These are phyloP conservation scores for Veloboletus limbatus DNA, from an alignment of 1,284 basidiomycete genomes.

Conservation along the genomic window DNA sequence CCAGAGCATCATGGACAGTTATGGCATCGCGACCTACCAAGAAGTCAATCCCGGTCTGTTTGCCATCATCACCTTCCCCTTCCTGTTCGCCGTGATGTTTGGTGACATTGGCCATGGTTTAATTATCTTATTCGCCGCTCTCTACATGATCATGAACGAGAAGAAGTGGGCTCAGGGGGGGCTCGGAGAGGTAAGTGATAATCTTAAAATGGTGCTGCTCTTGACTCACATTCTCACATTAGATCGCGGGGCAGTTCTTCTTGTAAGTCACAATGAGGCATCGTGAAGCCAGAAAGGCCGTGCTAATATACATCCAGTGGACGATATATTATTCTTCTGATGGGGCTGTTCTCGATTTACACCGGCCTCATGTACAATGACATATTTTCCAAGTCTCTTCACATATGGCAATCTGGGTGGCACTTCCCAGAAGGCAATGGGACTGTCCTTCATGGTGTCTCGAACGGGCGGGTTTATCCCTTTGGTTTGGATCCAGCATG, in stretches of 20 bases:
- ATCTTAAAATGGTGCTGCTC: neutral
- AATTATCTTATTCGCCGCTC: constrained; percentile 76
- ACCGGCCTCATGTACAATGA: constrained; percentile 99
- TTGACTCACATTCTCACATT: constrained; percentile 20
- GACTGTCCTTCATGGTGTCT: constrained; percentile 47
- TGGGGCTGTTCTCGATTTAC: constrained; percentile 95
- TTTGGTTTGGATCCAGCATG: constrained; percentile 96
- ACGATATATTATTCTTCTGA: constrained; percentile 97
- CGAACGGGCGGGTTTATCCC: constrained; percentile 76
- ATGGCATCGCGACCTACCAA: constrained; percentile 93
- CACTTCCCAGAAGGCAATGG: constrained; percentile 58
- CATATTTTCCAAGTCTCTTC: constrained; percentile 92
- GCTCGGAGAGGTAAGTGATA: constrained; percentile 68
- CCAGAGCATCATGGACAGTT: constrained; percentile 98
- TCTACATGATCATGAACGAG: constrained; percentile 87
- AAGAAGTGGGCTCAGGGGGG: constrained; percentile 73
- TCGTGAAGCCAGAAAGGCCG: neutral
- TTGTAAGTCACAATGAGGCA: constrained; percentile 57
- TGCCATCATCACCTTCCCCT: constrained; percentile 94
- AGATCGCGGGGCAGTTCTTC: constrained; percentile 92
- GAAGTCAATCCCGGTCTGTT: constrained; percentile 98
- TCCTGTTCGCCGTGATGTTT: constrained; percentile 99
- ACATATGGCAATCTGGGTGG: constrained; percentile 91
- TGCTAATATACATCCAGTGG: constrained; percentile 53
- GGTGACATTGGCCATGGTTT: constrained; percentile 97